A percentile compares a stretch with the other conserved stretches of the same genome.
phyloP scores from a whole-genome alignment of 306 rosid genomes.

The Quercus bicolor region DNA sequence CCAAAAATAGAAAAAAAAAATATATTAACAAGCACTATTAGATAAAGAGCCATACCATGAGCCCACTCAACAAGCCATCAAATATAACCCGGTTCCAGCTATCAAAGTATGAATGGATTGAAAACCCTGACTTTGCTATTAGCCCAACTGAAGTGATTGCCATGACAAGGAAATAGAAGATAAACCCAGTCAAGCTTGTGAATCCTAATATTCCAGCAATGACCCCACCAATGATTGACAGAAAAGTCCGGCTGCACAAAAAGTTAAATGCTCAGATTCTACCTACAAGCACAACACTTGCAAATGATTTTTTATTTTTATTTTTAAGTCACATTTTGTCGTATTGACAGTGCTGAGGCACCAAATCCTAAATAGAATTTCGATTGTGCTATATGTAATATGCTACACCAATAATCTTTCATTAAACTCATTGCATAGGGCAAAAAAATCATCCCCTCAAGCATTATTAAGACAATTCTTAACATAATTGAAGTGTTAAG shows the following conservation, averaged over 20 bases:
- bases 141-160: slow-evolving; percentile 68
- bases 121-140: slow-evolving; percentile 60
- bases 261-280: neutral
- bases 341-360: neutral
- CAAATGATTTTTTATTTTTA: neutral
- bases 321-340: neutral
- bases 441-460: neutral
- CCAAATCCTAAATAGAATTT: no score
- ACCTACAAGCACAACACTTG: neutral
- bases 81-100: slow-evolving; percentile 64
- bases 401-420: neutral
- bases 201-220: slow-evolving; percentile 94
- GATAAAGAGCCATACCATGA: slow-evolving; percentile 48
- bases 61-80: slow-evolving; percentile 75
- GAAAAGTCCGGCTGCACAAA: slow-evolving; percentile 84
- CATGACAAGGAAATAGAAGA: slow-evolving; percentile 77
- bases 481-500: neutral
- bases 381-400: no score
- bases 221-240: slow-evolving; percentile 90
- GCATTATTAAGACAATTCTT: neutral
- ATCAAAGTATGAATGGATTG: slow-evolving; percentile 60
- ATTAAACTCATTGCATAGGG: neutral
- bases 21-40: neutral
- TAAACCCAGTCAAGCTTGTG: slow-evolving; percentile 76
- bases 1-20: neutral